Conservation (phyloP, 2,329 filamentous ascomycete species). For the Seiridium cupressi region DNA sequence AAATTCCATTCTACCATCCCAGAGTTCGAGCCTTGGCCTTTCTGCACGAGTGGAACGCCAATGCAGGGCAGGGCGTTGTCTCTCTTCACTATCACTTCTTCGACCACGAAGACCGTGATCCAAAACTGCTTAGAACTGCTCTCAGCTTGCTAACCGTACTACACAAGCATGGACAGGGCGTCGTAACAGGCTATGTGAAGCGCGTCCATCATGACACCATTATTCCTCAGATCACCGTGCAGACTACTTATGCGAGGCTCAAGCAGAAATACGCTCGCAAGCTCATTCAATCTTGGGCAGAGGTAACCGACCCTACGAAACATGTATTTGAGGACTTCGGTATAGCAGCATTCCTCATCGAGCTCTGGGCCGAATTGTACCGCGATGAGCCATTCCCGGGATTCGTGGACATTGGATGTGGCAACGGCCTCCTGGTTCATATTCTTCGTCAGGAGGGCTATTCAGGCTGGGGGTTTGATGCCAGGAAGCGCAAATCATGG, state of each 20-base stretch:
- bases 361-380: conserved; percentile 89
- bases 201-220: conserved; percentile 81
- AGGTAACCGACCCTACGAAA: conserved; percentile 83
- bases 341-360: conserved; percentile 89
- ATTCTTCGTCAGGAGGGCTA: conserved; percentile 81
- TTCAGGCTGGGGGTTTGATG: conserved; percentile 87
- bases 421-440: conserved; percentile 87
- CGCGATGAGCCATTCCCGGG: conserved; percentile 63
- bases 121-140: conserved; percentile 64
- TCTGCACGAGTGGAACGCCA: conserved; percentile 62
- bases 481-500: conserved; percentile 84
- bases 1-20: conserved; percentile 88
- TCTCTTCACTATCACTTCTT: conserved; percentile 63
- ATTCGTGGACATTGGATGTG: conserved; percentile 95
- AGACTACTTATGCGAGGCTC: conserved; percentile 77
- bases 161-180: conserved; percentile 71
- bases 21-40: conserved; percentile 72
- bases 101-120: conserved; percentile 24
- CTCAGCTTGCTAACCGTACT: conserved; percentile 66
- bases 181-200: conserved; percentile 69
- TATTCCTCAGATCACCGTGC: conserved; percentile 72
- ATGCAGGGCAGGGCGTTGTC: conserved; percentile 43
- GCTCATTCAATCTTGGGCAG: conserved; percentile 76
- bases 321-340: conserved; percentile 93
- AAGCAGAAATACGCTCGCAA: conserved; percentile 75